A percentile compares a stretch with the other conserved stretches of the same genome.
These are phyloP conservation scores for Komagataella kurtzmanii DNA, from an alignment of 805 yeast species.

Conservation along the genomic window DNA sequence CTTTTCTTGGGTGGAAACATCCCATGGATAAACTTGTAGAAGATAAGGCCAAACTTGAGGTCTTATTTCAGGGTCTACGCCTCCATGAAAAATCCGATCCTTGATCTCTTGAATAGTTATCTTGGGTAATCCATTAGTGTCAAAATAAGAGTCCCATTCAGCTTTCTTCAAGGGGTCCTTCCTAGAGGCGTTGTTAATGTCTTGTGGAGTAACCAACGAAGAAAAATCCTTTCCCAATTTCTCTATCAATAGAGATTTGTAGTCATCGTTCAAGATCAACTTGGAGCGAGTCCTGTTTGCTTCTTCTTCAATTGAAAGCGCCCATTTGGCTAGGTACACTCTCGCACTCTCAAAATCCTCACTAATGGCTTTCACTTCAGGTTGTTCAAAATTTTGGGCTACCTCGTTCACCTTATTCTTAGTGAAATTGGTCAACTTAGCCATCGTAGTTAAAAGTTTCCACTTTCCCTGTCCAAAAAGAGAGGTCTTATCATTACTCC, in stretches of 20 bases:
- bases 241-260: conserved; percentile 35
- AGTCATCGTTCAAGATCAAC: conserved; percentile 45
- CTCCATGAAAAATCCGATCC: conserved; percentile 83
- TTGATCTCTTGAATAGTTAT: conserved; percentile 71
- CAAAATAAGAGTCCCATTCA: conserved; percentile 84
- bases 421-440: conserved; percentile 58
- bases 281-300: conserved; percentile 50
- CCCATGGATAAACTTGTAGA: conserved; percentile 83
- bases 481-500: conserved; percentile 12
- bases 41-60: conserved; percentile 78
- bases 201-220: conserved; percentile 40
- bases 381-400: conserved; percentile 48
- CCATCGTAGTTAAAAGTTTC: conserved; percentile 75
- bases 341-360: conserved; percentile 91
- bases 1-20: conserved; percentile 59
- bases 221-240: conserved; percentile 44
- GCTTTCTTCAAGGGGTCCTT: conserved; percentile 48
- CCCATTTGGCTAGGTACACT: conserved; percentile 93
- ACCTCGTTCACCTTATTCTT: conserved; percentile 45
- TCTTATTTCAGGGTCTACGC: conserved; percentile 46
- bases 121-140: conserved; percentile 57
- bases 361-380: conserved; percentile 70
- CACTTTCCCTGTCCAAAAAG: conserved; percentile 57
- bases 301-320: conserved; percentile 83
- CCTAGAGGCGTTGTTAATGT: conserved; percentile 48